These are phyloP conservation scores for Pistacia vera DNA, from an alignment of 345 rosid species.

Conservation along the genomic window DNA sequence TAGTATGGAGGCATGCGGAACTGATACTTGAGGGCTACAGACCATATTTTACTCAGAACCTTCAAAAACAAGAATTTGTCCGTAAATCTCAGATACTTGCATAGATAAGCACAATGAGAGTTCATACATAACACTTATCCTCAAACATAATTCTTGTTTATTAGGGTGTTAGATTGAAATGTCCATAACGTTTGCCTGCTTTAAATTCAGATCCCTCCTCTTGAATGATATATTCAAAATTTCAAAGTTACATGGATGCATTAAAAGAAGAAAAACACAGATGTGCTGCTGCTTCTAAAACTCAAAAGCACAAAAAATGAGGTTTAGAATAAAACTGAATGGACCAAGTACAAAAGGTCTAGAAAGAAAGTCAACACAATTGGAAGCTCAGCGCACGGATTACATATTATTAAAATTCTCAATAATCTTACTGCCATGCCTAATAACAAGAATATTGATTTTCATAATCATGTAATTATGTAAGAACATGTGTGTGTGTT, in stretches of 20 bases:
- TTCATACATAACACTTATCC: not conserved
- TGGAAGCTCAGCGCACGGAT: not conserved
- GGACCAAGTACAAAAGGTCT: not conserved
- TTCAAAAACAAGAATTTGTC: slow-evolving; percentile 25
- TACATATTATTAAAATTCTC: slow-evolving; percentile 6
- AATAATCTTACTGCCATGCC: not conserved
- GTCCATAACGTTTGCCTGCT: no score
- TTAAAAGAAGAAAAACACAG: not conserved
- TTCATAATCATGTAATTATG: not conserved
- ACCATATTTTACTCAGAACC: slow-evolving; percentile 88
- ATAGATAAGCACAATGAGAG: slow-evolving; percentile 3
- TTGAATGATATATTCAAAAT: no score
- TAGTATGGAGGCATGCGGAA: slow-evolving; percentile 97
- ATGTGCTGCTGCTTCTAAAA: not conserved
- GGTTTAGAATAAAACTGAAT: not conserved
- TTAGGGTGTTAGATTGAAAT: no score
- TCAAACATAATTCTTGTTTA: no score
- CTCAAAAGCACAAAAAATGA: not conserved
- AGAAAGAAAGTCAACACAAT: slow-evolving; percentile 5
- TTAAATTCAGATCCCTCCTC: no score
- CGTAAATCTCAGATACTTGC: not conserved
- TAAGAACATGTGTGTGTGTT: not conserved
- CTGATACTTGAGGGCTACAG: slow-evolving; percentile 86
- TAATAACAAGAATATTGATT: not conserved
- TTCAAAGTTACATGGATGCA: no score